Evolutionary conservation across 2,329 filamentous ascomycete species (phyloP).

Genomic region (Penicillium vulpinum): DNA sequence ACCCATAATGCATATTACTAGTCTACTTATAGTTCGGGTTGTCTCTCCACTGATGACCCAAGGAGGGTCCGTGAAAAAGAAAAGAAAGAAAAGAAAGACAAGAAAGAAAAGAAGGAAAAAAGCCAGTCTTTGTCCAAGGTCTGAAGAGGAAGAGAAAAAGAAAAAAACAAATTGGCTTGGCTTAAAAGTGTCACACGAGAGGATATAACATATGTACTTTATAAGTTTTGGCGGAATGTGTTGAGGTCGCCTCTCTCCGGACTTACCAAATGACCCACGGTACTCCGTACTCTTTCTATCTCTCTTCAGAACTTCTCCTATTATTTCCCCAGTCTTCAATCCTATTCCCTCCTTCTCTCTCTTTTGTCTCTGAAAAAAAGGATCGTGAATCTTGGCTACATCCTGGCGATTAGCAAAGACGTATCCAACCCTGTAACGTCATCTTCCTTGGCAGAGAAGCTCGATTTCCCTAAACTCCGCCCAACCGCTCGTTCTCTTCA

Average conservation of each 20-base stretch:
- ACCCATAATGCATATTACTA: neutral
- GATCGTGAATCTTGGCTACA: too few species aligned
- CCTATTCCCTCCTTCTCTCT: neutral
- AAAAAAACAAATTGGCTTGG: neutral
- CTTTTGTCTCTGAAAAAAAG: neutral
- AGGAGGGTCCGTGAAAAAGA: neutral
- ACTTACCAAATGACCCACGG: neutral
- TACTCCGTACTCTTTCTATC: neutral
- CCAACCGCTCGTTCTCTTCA: conserved; percentile 3
- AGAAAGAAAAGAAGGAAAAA: neutral
- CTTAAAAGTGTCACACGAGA: neutral
- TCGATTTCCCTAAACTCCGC: conserved; percentile 1
- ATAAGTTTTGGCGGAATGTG: too few species aligned
- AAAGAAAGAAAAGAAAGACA: neutral
- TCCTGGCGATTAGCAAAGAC: neutral
- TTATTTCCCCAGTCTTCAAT: neutral
- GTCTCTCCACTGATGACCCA: conserved; percentile 9
- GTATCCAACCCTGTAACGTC: conserved; percentile 4
- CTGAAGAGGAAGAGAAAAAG: neutral
- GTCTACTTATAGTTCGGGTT: conserved; percentile 6
- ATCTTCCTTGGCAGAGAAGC: conserved; percentile 6
- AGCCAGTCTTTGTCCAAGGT: neutral
- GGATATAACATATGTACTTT: neutral
- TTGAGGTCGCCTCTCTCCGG: neutral
- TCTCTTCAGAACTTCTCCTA: neutral